Evolutionary conservation across 192 early-diverging fungal species (phyloP).

Genomic region (Martensiomyces pterosporus): DNA sequence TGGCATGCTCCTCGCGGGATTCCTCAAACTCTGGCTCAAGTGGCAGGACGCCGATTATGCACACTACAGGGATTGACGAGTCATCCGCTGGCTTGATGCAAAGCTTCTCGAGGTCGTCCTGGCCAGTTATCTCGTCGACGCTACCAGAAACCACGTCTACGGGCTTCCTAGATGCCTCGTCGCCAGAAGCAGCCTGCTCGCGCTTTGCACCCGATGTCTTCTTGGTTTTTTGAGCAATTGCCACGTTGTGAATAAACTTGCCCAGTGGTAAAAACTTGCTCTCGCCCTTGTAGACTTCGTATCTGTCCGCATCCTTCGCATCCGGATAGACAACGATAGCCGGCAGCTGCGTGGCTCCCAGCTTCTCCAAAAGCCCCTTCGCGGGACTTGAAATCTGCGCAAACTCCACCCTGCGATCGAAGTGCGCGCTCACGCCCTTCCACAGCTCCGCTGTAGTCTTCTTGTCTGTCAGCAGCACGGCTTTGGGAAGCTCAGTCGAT

Average conservation of each 20-base stretch:
- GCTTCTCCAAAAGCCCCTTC: constrained; percentile 48
- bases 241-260: constrained; percentile 28
- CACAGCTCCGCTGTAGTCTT: constrained; percentile 72
- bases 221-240: constrained; percentile 18
- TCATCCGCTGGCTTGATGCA: constrained; percentile 41
- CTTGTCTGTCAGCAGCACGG: constrained; percentile 77
- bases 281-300: constrained; percentile 58
- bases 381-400: constrained; percentile 65
- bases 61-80: constrained; percentile 54
- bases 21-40: constrained; percentile 36
- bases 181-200: too few species aligned
- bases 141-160: too few species aligned
- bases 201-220: constrained; percentile 3
- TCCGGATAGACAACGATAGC: constrained; percentile 63
- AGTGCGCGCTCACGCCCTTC: constrained; percentile 80
- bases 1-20: constrained; percentile 30
- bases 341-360: constrained; percentile 63
- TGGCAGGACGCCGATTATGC: constrained; percentile 23
- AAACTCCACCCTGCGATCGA: constrained; percentile 62
- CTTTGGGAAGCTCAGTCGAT: constrained; percentile 56
- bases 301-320: constrained; percentile 24
- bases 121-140: constrained; percentile 49
- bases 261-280: constrained; percentile 59
- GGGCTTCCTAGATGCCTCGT: too few species aligned
- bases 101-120: constrained; percentile 48